Percentiles rank a stretch among this genome's conserved stretches.
These are phyloP conservation scores for Leccinellum albellum DNA, from an alignment of 768 basidiomycete genomes.

Conservation along the genomic window DNA sequence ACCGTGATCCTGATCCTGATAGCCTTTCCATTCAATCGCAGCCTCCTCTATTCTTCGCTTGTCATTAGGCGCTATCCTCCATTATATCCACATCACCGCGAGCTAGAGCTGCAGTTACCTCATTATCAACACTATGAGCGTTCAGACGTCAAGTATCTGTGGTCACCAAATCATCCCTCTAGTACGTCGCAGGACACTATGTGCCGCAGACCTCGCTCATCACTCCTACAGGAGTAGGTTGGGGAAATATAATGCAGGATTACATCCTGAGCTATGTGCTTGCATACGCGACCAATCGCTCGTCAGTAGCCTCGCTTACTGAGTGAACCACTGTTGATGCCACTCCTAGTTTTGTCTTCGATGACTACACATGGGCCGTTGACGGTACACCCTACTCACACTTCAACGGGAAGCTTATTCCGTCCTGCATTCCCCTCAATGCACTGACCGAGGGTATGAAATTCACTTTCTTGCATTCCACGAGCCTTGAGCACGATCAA, in stretches of 20 bases:
- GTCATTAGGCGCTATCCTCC: conserved; percentile 34
- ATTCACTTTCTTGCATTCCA: neutral
- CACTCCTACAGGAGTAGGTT: conserved; percentile 28
- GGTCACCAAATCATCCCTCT: conserved; percentile 42
- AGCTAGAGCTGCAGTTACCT: conserved; percentile 36
- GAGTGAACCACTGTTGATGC: neutral
- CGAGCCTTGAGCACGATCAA: neutral
- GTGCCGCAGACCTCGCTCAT: neutral
- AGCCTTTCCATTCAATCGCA: conserved; percentile 22
- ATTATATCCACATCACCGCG: conserved; percentile 35
- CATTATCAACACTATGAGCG: conserved; percentile 38
- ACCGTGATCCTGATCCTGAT: conserved; percentile 8
- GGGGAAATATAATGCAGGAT: conserved; percentile 40
- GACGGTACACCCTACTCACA: conserved; percentile 33
- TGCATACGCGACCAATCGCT: conserved; percentile 31
- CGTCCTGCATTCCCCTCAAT: conserved; percentile 36
- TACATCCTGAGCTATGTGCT: conserved; percentile 33
- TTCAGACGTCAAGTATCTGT: conserved; percentile 38
- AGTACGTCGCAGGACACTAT: neutral
- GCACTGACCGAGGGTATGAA: conserved; percentile 33
- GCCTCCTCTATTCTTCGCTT: conserved; percentile 13
- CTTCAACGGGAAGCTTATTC: conserved; percentile 32
- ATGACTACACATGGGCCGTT: conserved; percentile 40
- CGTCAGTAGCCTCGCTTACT: conserved; percentile 22
- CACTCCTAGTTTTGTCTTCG: conserved; percentile 34